These are phyloP conservation scores for Brassica napus DNA, from an alignment of 345 rosid species.

Conservation along the genomic window Da-Ae NC_063439.1:4262001-4262500, in stretches of 20 bases:
- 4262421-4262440: neutral
- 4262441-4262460: neutral
- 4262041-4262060: neutral
- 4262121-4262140: neutral
- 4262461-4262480: neutral
- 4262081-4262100: neutral
- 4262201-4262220: conserved; percentile 1
- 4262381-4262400: neutral
- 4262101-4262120: neutral
- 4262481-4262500: neutral
- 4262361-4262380: conserved; percentile 6
- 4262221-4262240: neutral
- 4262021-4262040: neutral
- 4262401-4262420: neutral
- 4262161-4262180: neutral
- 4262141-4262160: neutral
- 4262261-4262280: neutral
- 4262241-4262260: neutral
- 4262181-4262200: neutral
- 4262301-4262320: conserved; percentile 4
- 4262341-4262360: conserved; percentile 1
- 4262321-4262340: conserved; percentile 27
- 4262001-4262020: neutral
- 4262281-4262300: neutral
- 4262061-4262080: neutral